phyloP scores from a whole-genome alignment of 352 stramenopile species.

The Nothophytophthora sp. region DNA sequence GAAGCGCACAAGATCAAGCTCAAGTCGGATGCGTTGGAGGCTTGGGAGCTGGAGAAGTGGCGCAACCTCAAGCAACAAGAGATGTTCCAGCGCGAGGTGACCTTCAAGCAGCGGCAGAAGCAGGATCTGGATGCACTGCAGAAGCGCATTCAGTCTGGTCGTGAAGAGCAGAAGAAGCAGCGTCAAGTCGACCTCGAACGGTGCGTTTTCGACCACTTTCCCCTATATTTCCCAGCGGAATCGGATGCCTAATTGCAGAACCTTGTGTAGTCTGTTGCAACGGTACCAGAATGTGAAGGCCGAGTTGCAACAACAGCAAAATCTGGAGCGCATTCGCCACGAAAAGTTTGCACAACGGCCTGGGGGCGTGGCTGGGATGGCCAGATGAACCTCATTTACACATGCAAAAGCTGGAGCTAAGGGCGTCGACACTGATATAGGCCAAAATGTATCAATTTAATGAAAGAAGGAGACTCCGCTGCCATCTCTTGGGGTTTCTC shows the following conservation, averaged over 20 bases:
- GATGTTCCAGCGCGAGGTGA: constrained; percentile 93
- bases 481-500: constrained; percentile 4
- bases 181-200: constrained; percentile 93
- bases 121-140: constrained; percentile 93
- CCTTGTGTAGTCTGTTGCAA: constrained; percentile 85
- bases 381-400: constrained; percentile 9
- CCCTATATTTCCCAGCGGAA: no score
- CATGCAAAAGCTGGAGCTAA: background rate
- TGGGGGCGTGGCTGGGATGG: constrained; percentile 13
- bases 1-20: constrained; percentile 98
- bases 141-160: constrained; percentile 94
- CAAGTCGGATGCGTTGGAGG: constrained; percentile 94
- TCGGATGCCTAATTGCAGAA: no score
- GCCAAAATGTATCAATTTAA: constrained; percentile 20
- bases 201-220: constrained; percentile 23
- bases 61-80: constrained; percentile 94
- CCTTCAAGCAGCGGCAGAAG: constrained; percentile 94
- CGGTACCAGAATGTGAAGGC: constrained; percentile 96
- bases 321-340: constrained; percentile 90
- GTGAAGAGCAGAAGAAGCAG: constrained; percentile 96
- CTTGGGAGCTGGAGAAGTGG: constrained; percentile 96
- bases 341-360: constrained; percentile 74
- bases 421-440: background rate
- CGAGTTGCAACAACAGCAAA: constrained; percentile 94
- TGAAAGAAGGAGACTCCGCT: constrained; percentile 7